Evolutionary conservation across 2,329 filamentous ascomycete species (phyloP), one percentile per base, ranked within the genome.

Genomic region (Neopestalotiopsis sp.): DNA sequence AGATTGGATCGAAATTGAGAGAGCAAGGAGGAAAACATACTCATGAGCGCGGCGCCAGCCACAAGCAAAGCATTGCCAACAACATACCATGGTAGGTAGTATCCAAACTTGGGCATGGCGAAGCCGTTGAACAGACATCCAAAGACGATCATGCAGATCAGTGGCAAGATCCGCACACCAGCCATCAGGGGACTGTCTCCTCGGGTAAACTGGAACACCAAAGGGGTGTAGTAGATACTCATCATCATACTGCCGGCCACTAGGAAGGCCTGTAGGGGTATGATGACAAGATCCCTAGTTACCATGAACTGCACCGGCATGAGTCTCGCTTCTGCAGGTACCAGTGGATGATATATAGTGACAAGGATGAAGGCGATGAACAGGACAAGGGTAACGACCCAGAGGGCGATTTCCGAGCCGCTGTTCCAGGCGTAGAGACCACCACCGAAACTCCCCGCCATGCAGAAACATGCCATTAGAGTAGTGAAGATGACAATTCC

Each of bases 401-500:
- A 84, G 1, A 85, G 77, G 0, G 78, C 80, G 68, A 88, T 85
- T 61, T 81, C 81, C 0, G 78, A 76, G 1, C 80, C 80, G 9
- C 75, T 76, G 58, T 76, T 74, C 86, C 86, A 90, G 0, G 75
- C 70, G 71, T 81, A 89, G 4, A 82, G 68, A 1, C 79, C 75
- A 1, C 86, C 87, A 12, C 83, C 85, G 62, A 89, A 86, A 61
- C 78, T 81, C 68, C 88, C 81, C 0, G 79, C 85, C 76, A 89
- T 83, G 52, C 84, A 78, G 20, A 85, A 72, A 13, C 76, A 78
- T 1, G 80, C 73, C 24, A 82, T 80, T 1, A 79, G 78, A 1
- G 78, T 84, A 0, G 80, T 74, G 49, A 79, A 82, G 2, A 89
- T 75, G 1, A 83, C 28, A 0, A 78, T 76, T 0, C 84, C 85